Base-by-base conservation (phyloP, 495 filamentous ascomycete species). In the Bacidia gigantensis region DNA sequence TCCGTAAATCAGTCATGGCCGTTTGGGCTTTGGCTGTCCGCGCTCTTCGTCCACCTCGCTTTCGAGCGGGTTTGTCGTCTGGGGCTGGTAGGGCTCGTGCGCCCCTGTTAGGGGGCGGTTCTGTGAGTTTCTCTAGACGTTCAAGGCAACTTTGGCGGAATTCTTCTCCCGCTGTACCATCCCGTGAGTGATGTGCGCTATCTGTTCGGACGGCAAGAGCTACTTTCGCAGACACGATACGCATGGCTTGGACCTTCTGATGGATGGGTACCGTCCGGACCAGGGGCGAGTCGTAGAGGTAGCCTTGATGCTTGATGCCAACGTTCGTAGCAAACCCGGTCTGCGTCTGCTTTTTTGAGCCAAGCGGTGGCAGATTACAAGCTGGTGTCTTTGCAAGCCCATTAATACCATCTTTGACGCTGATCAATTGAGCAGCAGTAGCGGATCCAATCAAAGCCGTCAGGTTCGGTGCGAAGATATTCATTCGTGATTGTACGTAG, bases 401-500 rank as follows among this genome's bases (percentile, higher is more conserved):
- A 3, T 79, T 83, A 23, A 98, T 68, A 20, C 92, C 92, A 57
- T 92, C 93, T 1, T 86, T 81, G 54, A 86, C 87, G 66, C 96
- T 98, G 55, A 98, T 84, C 23, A 98, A 78, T 68, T 96, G 92
- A 21, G 92, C 93, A 22, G 93, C 90, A 9, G 89, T 96, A n/a
- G 95, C 75, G 1, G 90, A 88, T 41, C 93, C 92, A 51, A 98
- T 83, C 26, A 98, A 76, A 17, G 80, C 81, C n/a, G 93, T 93
- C 32, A 96, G 71, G 58, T 98, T 98, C 9, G 92, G 92, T 11
- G 93, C 92, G 60, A 95, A 96, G 44, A 94, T 75, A 58, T 80
- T 90, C 86, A 98, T 96, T 54, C 92, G 87, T 29, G 89, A 95
- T 69, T 95, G 83, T n/a, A 96, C 90, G 60, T 90, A 97, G 58